Evolutionary conservation across 2,329 filamentous ascomycete genomes (phyloP).

Genomic region (Pyricularia sp.): DNA sequence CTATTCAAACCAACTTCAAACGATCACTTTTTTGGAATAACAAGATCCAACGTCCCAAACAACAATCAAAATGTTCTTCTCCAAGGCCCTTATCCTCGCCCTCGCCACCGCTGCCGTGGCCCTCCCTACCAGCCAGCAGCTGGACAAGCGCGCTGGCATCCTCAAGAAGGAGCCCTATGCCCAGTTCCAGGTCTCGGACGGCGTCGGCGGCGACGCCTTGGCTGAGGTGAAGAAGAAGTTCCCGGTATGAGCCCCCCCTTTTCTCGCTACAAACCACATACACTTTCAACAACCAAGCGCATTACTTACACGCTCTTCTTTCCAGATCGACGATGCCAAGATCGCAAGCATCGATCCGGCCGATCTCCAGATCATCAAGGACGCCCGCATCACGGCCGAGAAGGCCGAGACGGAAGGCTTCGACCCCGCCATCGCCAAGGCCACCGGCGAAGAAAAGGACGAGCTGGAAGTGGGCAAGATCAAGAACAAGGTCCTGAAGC

Average conservation of each 20-base stretch:
- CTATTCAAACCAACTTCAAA: not conserved
- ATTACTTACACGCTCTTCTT: not conserved
- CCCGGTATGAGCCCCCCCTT: slow-evolving; percentile 26
- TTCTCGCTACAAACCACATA: not conserved
- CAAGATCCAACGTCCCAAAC: not conserved
- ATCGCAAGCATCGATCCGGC: slow-evolving; percentile 33
- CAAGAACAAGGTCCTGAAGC: slow-evolving; percentile 53
- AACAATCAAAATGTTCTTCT: slow-evolving; percentile 22
- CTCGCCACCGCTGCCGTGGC: slow-evolving; percentile 25
- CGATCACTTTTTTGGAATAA: not conserved
- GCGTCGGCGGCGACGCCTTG: slow-evolving; percentile 41
- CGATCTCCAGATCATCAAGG: slow-evolving; percentile 41
- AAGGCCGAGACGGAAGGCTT: slow-evolving; percentile 42
- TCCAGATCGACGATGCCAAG: slow-evolving; percentile 31
- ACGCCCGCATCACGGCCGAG: slow-evolving; percentile 40
- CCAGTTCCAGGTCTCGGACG: slow-evolving; percentile 40
- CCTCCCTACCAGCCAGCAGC: slow-evolving; percentile 14
- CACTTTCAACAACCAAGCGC: not conserved
- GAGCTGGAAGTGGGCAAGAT: slow-evolving; percentile 46
- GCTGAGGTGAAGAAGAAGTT: slow-evolving; percentile 45
- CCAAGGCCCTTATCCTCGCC: slow-evolving; percentile 25
- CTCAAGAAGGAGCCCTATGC: slow-evolving; percentile 20
- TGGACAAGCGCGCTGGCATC: slow-evolving; percentile 19
- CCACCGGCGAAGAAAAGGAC: slow-evolving; percentile 25
- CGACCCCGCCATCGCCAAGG: slow-evolving; percentile 41